Conservation (phyloP, 441 rosid genomes). For the Populus hybrid region DNA sequence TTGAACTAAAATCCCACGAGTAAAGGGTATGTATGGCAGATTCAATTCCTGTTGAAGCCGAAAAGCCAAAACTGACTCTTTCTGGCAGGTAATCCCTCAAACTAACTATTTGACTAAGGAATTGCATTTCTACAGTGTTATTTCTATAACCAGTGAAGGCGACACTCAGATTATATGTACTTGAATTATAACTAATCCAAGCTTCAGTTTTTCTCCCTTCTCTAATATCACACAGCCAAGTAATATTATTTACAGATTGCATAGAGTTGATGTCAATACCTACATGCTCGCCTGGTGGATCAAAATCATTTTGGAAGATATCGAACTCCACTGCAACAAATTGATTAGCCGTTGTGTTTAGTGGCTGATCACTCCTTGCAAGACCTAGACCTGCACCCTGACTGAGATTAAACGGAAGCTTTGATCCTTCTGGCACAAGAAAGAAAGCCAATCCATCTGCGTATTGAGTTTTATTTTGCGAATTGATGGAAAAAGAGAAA, state of each 20-base stretch:
- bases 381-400: constrained; percentile 29
- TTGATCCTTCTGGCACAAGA: constrained; percentile 22
- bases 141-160: not conserved
- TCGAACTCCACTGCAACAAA: constrained; percentile 44
- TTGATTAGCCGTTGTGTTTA: not conserved
- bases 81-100: no score
- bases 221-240: constrained; percentile 16
- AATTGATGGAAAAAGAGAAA: constrained; percentile 29
- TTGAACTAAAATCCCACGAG: no score
- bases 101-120: no score
- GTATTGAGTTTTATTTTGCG: not conserved
- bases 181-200: constrained; percentile 29
- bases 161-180: constrained; percentile 18
- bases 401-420: not conserved
- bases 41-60: no score
- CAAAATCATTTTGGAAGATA: constrained; percentile 6
- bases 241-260: constrained; percentile 6
- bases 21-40: no score
- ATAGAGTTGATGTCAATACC: constrained; percentile 33
- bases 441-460: constrained; percentile 37
- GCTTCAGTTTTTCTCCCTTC: constrained; percentile 6
- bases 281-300: constrained; percentile 22
- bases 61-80: no score
- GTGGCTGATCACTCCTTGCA: not conserved
- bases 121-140: no score